Evolutionary conservation across 2,329 filamentous ascomycete genomes (phyloP).

Genomic region (Pseudogymnoascus sp.): DNA sequence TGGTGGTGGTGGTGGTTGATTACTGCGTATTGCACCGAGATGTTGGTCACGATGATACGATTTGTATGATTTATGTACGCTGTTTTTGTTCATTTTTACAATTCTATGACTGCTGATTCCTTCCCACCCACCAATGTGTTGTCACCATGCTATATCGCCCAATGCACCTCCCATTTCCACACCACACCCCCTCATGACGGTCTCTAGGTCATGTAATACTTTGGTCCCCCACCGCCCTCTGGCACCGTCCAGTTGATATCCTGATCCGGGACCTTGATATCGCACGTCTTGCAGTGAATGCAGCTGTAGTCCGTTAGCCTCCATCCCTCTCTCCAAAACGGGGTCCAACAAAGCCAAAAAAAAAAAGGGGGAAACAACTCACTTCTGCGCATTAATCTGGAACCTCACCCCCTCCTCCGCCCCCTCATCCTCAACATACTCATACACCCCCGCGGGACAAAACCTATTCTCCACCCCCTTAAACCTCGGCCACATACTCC

Average conservation of each 20-base stretch:
- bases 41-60: too few relatives aligned
- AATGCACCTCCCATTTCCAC: neutral
- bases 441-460: constrained; percentile 94
- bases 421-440: constrained; percentile 87
- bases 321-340: neutral
- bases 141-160: neutral
- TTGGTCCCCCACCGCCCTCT: constrained; percentile 75
- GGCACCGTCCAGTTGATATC: constrained; percentile 97
- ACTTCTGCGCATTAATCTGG: constrained; percentile 98
- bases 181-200: neutral
- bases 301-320: constrained; percentile 53
- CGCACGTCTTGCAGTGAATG: constrained; percentile 98
- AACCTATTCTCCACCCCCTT: constrained; percentile 94
- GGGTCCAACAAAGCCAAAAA: neutral
- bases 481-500: constrained; percentile 75
- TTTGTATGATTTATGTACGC: neutral
- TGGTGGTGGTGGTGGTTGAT: too few relatives aligned
- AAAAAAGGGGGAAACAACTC: constrained; percentile 37
- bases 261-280: constrained; percentile 94
- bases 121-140: neutral
- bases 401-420: constrained; percentile 88
- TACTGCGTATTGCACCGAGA: too few relatives aligned
- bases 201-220: constrained; percentile 60
- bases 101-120: neutral
- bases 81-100: neutral